Base-by-base conservation (phyloP, 148 eudicot species). In the Hydrangea macrophylla region DNA sequence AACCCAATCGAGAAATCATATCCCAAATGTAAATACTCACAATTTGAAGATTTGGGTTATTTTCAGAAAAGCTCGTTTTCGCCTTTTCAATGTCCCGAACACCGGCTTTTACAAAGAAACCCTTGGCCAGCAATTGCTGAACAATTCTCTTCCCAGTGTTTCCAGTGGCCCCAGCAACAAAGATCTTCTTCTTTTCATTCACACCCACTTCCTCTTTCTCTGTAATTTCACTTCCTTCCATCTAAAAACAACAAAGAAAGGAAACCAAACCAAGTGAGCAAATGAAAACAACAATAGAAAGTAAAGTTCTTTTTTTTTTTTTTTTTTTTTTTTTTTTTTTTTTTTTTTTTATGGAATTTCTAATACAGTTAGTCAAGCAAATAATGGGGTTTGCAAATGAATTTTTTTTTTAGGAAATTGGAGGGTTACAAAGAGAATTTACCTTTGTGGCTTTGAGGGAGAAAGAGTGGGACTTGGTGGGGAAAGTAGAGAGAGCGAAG, bases 121-220 rank as follows among this genome's bases (percentile, higher is more conserved):
- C 98, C 73, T 78, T 93, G 1, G 90, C 90, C 67, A 93, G 75
- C 35, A 93, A 79, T 76, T 93, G 98, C 81, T 86, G 82, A 39
- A 93, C 96, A 24, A 93, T 84, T 73, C 98, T 88, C 79, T 88
- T 93, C 3, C 98, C 98, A 39, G 98, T 90, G 67, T 68, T 83
- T 2, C 98, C 98, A 26, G 88, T 90, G n/a, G 98, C 98, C 39
- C 98, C 98, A 9, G 98, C 96, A 25, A 93, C 98, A 81, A 93
- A 93, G 51, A 93, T 79, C 60, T 79, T 93, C 92, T 85, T 92
- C 77, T 79, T 73, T 60, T 67, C 70, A 32, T 6, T 48, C 9
- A 7, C 60, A 59, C 67, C 69, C 25, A 17, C 77, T 57, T 67
- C 77, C 56, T 75, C 76, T 40, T 63, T 70, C 76, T 75, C 83